These are phyloP conservation scores for Aspergillus awamori DNA, from an alignment of 2,329 filamentous ascomycete genomes.

Conservation along the genomic window DNA sequence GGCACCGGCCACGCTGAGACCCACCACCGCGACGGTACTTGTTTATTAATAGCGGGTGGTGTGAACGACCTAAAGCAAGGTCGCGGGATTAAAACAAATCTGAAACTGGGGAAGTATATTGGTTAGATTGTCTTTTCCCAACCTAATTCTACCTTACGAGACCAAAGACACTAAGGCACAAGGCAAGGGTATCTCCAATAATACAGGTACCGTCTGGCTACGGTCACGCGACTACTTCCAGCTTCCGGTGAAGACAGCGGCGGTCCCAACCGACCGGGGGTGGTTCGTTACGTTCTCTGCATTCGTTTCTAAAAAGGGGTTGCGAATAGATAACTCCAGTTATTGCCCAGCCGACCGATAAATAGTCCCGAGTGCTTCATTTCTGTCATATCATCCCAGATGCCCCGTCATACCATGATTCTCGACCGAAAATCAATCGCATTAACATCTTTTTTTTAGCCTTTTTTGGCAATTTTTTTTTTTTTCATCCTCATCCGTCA, in stretches of 20 bases:
- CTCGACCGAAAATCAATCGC: constrained; percentile 20
- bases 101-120: neutral
- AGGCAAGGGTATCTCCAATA: neutral
- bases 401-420: constrained; percentile 20
- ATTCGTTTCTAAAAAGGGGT: constrained; percentile 25
- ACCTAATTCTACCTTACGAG: neutral
- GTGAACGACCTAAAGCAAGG: neutral
- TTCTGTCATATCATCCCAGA: constrained; percentile 20
- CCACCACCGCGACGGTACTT: constrained; percentile 7
- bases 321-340: constrained; percentile 12
- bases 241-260: neutral
- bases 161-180: too few species aligned
- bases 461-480: constrained; percentile 13
- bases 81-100: neutral
- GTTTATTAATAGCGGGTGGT: neutral
- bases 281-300: constrained; percentile 21
- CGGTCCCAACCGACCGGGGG: neutral
- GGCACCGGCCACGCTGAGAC: constrained; percentile 6
- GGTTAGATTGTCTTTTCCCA: neutral
- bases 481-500: constrained; percentile 6
- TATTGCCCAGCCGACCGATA: constrained; percentile 9
- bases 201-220: neutral
- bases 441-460: constrained; percentile 21
- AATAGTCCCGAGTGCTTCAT: constrained; percentile 12
- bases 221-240: neutral